Evolutionary conservation across 2,329 filamentous ascomycete genomes (phyloP).

Genomic region (Massarina eburnea): DNA sequence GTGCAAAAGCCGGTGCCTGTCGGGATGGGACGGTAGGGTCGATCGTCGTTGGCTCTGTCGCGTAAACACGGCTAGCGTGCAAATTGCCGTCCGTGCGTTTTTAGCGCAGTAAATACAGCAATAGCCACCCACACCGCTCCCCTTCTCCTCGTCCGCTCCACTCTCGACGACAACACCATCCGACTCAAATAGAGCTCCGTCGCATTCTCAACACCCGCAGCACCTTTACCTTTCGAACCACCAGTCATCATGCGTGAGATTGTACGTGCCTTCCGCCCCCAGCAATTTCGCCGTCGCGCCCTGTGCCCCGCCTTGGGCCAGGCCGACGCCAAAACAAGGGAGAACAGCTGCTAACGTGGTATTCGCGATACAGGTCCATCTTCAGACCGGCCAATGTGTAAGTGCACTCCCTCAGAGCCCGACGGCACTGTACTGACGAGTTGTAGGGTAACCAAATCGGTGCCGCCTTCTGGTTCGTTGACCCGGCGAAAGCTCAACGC

Average conservation of each 20-base stretch:
- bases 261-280: conserved; percentile 52
- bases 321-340: conserved; percentile 42
- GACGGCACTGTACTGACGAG: conserved; percentile 30
- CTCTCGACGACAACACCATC: conserved; percentile 31
- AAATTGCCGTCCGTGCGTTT: conserved; percentile 14
- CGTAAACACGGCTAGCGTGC: conserved; percentile 19
- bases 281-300: conserved; percentile 48
- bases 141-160: conserved; percentile 28
- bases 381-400: conserved; percentile 99
- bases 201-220: conserved; percentile 36
- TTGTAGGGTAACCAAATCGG: conserved; percentile 98
- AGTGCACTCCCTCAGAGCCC: conserved; percentile 43
- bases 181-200: conserved; percentile 26
- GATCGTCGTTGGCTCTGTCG: conserved; percentile 5
- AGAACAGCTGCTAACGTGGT: conserved; percentile 58
- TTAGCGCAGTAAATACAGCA: conserved; percentile 22
- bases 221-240: conserved; percentile 22
- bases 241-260: conserved; percentile 67
- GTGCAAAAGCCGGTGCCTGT: conserved; percentile 19
- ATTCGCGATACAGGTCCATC: conserved; percentile 78
- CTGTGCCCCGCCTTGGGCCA: conserved; percentile 46
- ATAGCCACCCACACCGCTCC: conserved; percentile 29
- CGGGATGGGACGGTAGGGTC: conserved; percentile 1
- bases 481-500: conserved; percentile 9
- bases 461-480: conserved; percentile 94